phyloP scores from a whole-genome alignment of 2,329 filamentous ascomycete genomes.

The Grosmannia penicillata region DNA sequence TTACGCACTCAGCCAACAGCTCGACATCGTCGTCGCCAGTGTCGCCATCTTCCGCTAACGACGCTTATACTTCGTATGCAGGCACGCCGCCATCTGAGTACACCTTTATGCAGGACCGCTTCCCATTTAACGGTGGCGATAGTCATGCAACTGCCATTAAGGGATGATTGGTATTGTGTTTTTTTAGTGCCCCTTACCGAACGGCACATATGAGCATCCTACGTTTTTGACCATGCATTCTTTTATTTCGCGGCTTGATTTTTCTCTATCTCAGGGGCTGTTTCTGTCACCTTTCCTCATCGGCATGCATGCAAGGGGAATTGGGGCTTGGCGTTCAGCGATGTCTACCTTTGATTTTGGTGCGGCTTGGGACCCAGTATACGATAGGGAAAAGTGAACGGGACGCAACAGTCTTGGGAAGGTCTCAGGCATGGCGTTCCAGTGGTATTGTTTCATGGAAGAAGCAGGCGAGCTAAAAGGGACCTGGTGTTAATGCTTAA shows the following conservation, averaged over 20 bases:
- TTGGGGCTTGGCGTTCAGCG: neutral
- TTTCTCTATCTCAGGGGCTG: too few species aligned
- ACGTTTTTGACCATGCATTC: neutral
- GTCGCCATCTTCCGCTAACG: constrained; percentile 29
- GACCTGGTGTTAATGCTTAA: neutral
- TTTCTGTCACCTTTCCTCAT: too few species aligned
- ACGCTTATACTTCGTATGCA: constrained; percentile 29
- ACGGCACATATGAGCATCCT: neutral
- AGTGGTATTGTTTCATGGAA: too few species aligned
- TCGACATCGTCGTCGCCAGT: constrained; percentile 20
- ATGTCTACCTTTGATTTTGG: neutral
- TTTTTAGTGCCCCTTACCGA: neutral
- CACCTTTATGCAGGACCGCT: constrained; percentile 28
- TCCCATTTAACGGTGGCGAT: constrained; percentile 32
- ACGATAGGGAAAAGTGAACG: constrained; percentile 1
- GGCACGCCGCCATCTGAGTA: constrained; percentile 29
- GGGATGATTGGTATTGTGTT: constrained; percentile 10
- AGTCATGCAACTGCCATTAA: constrained; percentile 35
- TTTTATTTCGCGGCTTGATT: too few species aligned
- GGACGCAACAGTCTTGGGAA: too few species aligned
- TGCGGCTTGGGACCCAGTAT: neutral
- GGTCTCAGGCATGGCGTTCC: too few species aligned
- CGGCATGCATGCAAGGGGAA: neutral
- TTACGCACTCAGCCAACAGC: constrained; percentile 7
- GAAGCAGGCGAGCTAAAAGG: too few species aligned